These are phyloP conservation scores for Trichosanthes truncata DNA, from an alignment of 306 rosid species.

Conservation along the genomic window DNA sequence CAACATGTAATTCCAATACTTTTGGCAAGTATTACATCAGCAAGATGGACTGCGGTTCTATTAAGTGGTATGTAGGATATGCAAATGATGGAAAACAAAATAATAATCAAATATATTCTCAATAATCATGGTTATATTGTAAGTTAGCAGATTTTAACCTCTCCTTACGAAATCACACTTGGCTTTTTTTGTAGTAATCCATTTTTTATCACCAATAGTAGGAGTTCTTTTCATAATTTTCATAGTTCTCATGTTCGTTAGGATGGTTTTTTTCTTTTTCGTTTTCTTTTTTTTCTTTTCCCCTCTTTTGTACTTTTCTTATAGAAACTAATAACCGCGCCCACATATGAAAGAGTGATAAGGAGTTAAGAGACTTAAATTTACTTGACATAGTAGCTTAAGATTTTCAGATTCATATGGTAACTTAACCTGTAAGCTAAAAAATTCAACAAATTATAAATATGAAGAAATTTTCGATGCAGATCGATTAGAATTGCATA, in stretches of 20 bases:
- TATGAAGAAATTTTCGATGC: background rate
- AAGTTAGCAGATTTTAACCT: background rate
- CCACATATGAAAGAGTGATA: background rate
- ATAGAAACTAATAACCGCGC: background rate
- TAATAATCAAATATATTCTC: background rate
- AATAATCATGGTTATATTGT: background rate
- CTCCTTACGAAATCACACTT: background rate
- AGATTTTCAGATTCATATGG: too few species aligned
- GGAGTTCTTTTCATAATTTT: background rate
- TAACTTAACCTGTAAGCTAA: background rate
- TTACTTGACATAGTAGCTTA: background rate
- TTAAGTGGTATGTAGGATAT: background rate
- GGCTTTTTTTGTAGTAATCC: background rate
- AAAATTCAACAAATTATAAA: background rate
- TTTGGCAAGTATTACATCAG: background rate
- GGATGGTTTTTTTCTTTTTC: background rate
- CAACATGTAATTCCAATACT: background rate
- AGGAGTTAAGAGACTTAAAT: background rate
- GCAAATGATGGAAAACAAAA: background rate
- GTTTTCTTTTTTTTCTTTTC: background rate
- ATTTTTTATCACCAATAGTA: background rate
- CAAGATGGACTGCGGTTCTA: background rate
- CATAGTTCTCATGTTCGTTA: background rate
- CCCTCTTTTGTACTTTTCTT: background rate
- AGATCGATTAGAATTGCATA: background rate